phyloP scores from a whole-genome alignment of 768 basidiomycete species.

The Boletales sp. region DNA sequence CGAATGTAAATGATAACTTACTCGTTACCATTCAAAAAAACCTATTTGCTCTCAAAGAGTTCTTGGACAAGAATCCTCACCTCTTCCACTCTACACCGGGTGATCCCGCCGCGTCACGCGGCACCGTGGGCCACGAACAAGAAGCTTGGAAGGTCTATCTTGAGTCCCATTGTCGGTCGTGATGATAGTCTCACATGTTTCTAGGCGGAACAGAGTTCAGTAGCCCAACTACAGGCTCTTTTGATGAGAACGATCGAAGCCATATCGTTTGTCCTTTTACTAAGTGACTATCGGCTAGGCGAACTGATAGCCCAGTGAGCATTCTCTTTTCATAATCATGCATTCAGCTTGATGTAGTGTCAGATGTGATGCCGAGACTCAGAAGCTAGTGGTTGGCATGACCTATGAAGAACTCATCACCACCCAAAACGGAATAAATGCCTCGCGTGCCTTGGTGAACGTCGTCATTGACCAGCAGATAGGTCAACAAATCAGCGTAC shows the following conservation, averaged over 20 bases:
- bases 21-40: constrained; percentile 78
- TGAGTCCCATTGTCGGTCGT: background rate
- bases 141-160: constrained; percentile 81
- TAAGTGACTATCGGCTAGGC: constrained; percentile 87
- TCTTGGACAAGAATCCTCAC: constrained; percentile 78
- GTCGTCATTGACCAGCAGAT: constrained; percentile 98
- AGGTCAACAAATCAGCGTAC: constrained; percentile 89
- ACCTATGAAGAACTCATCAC: constrained; percentile 89
- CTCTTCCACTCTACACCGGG: constrained; percentile 81
- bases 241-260: constrained; percentile 89
- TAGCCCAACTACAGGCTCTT: constrained; percentile 71
- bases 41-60: constrained; percentile 68
- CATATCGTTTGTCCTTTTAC: constrained; percentile 85
- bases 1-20: constrained; percentile 58
- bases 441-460: constrained; percentile 87
- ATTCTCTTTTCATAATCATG: background rate
- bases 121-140: constrained; percentile 60
- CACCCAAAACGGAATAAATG: constrained; percentile 78
- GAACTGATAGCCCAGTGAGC: constrained; percentile 80
- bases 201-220: constrained; percentile 79
- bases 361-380: constrained; percentile 72
- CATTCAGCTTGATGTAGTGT: constrained; percentile 5
- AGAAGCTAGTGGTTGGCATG: constrained; percentile 62
- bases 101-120: constrained; percentile 56
- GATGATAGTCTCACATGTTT: constrained; percentile 10